These are phyloP conservation scores for Fusarium sulawesiense DNA, from an alignment of 2,329 filamentous ascomycete genomes.

Conservation along the genomic window DNA sequence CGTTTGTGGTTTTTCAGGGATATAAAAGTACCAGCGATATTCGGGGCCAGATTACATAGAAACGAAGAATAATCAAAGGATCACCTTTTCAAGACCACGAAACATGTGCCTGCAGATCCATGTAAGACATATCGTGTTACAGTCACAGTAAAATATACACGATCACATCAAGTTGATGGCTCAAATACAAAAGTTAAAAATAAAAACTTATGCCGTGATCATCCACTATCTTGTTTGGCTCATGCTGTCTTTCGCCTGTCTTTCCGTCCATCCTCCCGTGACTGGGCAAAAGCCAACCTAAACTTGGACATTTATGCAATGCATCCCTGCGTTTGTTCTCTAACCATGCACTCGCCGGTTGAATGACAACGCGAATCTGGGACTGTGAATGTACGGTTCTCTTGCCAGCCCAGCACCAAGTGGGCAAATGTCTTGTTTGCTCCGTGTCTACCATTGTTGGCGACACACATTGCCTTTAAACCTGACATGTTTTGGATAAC, in stretches of 20 bases:
- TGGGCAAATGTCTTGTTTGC: slow-evolving; percentile 27
- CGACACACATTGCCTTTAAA: slow-evolving; percentile 9
- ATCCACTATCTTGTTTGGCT: slow-evolving; percentile 9
- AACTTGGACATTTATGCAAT: slow-evolving; percentile 3
- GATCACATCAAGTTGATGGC: neutral
- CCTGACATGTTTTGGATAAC: slow-evolving; percentile 15
- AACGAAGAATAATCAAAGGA: neutral
- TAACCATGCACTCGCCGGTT: slow-evolving; percentile 2
- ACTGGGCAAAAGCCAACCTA: slow-evolving; percentile 4
- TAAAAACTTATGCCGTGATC: slow-evolving; percentile 31
- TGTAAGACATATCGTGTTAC: neutral
- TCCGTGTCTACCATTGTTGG: slow-evolving; percentile 9
- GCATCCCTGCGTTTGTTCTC: slow-evolving; percentile 16
- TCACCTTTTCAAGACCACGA: neutral
- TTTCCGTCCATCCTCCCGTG: slow-evolving; percentile 11
- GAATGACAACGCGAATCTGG: slow-evolving; percentile 4
- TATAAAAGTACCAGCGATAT: neutral
- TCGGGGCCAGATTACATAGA: neutral
- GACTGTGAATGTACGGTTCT: slow-evolving; percentile 23
- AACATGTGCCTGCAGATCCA: no score
- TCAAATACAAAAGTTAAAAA: slow-evolving; percentile 21
- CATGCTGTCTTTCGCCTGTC: slow-evolving; percentile 8
- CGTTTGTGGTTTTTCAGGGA: neutral
- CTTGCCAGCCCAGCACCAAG: slow-evolving; percentile 11
- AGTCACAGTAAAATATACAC: neutral